Evolutionary conservation across 2,329 filamentous ascomycete species (phyloP), one percentile per base, ranked within the genome.

Genomic region (Colletotrichum nymphaeae): DNA sequence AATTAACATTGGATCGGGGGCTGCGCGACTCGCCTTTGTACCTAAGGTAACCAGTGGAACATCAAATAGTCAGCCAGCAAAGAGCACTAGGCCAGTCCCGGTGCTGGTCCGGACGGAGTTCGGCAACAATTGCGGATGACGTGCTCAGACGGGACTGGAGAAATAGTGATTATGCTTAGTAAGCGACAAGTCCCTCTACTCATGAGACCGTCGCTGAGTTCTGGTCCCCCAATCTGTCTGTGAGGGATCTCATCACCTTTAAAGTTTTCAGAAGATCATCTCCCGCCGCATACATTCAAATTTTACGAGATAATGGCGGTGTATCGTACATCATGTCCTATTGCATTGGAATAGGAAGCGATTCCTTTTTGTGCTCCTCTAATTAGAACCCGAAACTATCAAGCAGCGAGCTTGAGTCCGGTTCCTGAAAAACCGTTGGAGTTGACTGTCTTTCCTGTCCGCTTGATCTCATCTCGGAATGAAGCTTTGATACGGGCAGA

Each of bases 361-460:
- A 11, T 11, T 14, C 19, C 32, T 19, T 32, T 57, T 57, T 24
- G 16, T 7, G 52, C 19, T 12, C 32, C 14, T 32, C 12, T 12
- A 19, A 32, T 78, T 77, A 98, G 80, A 98, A 97, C 1, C 96
- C 96, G 88, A 98, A 98, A 81, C 90, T 95, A 86, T 98, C 96
- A 78, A 98, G 86, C 79, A 99, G 84, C 72, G 94, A 96, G 80
- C 91, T 94, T 32, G 94, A 89, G 84, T 97, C 95, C n/a, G 97
- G 97, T 82, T 99, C 97, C 78, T 97, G 89, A 81, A 98, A 98
- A 75, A 93, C 91, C 24, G 93, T 95, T 1, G 95, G 91, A 19
- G 92, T 88, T 16, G 89, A 87, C 78, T 92, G 89, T 74, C 81
- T 83, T 80, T 77, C 82, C 77, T 82, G 76, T 42, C 79, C 86